Evolutionary conservation across 2,329 filamentous ascomycete species (phyloP), one percentile per base, ranked within the genome.

Genomic region (Aspergillus novoparasiticus): DNA sequence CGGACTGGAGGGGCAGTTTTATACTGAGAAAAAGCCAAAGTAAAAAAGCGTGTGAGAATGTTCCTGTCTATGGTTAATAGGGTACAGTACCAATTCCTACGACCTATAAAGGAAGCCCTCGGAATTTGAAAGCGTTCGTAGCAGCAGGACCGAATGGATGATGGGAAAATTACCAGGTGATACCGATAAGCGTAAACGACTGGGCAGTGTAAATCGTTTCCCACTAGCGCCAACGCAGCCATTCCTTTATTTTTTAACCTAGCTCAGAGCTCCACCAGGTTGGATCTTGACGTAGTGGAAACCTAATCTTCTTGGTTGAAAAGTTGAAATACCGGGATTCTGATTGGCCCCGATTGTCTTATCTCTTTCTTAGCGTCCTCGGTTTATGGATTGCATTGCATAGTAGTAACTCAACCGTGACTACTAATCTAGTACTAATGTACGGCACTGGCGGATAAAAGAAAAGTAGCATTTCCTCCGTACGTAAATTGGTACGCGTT

Each of bases 221-320:
- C 61, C 60, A 62, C 61, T 67, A 67, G 65, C 61, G 63, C 54
- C 58, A 65, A 60, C 56, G 55, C 23, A 57, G 57, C 55, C 63
- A 43, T 51, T 57, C 30, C 48, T 58, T 55, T 62, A 45, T 59
- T 64, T 64, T 64, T 54, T 61, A 61, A 53, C 51, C 64, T 60
- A 57, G 59, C 60, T 60, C 58, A 62, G 59, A 36, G 64, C 67
- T 65, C 65, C 70, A 69, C 68, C 57, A 14, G 48, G 61, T 68
- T 72, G 68, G 71, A 72, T 74, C 73, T 74, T 76, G 74, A 77
- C 75, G 74, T 77, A 75, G 73, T 63, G 64, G 58, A 73, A 75
- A 72, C 66, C 71, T 76, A 75, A 76, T 76, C 73, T 71, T 66
- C 67, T 69, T 68, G 68, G 64, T 61, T 61, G 59, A 69, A 67